Base-by-base conservation (phyloP, 768 basidiomycete species). In the Russula sp. region DNA sequence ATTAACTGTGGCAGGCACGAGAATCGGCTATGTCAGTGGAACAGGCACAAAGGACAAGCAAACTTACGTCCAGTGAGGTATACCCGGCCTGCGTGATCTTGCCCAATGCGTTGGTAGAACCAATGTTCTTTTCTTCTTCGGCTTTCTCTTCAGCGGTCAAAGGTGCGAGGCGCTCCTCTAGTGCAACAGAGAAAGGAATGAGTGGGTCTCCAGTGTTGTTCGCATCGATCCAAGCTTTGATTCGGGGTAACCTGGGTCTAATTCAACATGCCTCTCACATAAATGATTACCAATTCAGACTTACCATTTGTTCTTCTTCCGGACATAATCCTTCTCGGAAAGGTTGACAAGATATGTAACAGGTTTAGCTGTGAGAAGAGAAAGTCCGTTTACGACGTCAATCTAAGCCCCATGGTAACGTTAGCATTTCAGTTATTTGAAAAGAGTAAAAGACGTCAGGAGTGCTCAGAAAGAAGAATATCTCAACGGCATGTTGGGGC, bases 251-350 rank as follows among this genome's bases (percentile, higher is more conserved):
- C 92, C 90, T 92, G 18, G 53, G 58, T 10, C 20, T 3, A 4
- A 42, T 22, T 56, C 9, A 30, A 26, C 46, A 53, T 40, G 22
- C 54, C 3, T 5, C 14, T 24, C 18, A 50, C 20, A 22, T 22
- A 48, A 49, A 32, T 16, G 24, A 30, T 26, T 34, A 48, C 44
- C 46, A 24, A 46, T 16, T 26, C 20, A 30, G 22, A 68, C 73
- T 48, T 63, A 89, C 95, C 97, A 98, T 81, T 98, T 98, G 80
- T 98, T 98, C 86, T 98, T 98, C 78, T 98, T 98, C 68, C 97
- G 88, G 64, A 92, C 77, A 71, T 91, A 99, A 74, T 99, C 97
- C 69, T 85, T 84, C 76, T 98, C 95, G 64, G 90, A 93, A 53
- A 99, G 79, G 78, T 99, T 99, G 78, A 98, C 94, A 56, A 99